A percentile compares a stretch with the other conserved stretches of the same genome.
These are phyloP conservation scores for Citrus trifoliata DNA, from an alignment of 345 rosid species.

Conservation along the genomic window DNA sequence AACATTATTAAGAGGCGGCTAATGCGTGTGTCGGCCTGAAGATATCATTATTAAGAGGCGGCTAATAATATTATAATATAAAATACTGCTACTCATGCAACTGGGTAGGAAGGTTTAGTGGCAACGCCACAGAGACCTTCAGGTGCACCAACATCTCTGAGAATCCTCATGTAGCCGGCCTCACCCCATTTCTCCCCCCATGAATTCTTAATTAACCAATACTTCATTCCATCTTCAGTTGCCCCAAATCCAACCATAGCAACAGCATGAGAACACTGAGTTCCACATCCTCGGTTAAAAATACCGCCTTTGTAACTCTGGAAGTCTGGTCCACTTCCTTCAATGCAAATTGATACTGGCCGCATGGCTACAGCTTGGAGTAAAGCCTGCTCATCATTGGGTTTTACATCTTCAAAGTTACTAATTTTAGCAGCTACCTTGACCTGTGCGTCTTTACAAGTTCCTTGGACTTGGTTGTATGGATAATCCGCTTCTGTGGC, in stretches of 20 bases:
- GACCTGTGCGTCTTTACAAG: background rate
- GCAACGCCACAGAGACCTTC: background rate
- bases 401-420: constrained; percentile 32
- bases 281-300: constrained; percentile 32
- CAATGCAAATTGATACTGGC: constrained; percentile 49
- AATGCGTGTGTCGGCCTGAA: too few species aligned
- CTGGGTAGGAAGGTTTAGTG: background rate
- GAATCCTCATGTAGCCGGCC: constrained; percentile 45
- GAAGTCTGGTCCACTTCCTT: background rate
- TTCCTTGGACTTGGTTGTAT: background rate
- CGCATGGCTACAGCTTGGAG: constrained; percentile 22
- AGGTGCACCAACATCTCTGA: constrained; percentile 18
- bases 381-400: constrained; percentile 35
- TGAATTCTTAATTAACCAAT: constrained; percentile 57
- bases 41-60: background rate
- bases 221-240: constrained; percentile 26
- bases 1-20: too few species aligned
- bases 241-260: constrained; percentile 43
- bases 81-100: background rate
- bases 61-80: background rate
- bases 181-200: constrained; percentile 57
- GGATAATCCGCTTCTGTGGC: background rate
- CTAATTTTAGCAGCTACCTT: background rate
- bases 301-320: constrained; percentile 31
- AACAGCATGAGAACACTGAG: constrained; percentile 40